Percentiles rank a stretch among this genome's conserved stretches.
These are phyloP conservation scores for Trichophyton equinum DNA, from an alignment of 2,329 filamentous ascomycete species.

Conservation along the genomic window DNA sequence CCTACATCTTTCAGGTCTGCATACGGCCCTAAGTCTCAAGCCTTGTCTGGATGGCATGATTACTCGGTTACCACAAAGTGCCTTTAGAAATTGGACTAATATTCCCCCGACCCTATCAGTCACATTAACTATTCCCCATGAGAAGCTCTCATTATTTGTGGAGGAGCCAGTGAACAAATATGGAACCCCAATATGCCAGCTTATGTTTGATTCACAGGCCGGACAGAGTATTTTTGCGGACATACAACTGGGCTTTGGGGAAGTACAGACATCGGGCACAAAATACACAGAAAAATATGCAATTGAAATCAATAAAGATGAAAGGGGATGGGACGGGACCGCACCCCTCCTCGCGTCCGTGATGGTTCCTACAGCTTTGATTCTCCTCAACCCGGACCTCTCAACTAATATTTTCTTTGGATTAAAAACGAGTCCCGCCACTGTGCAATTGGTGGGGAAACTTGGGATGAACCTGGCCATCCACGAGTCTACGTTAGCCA, in stretches of 20 bases:
- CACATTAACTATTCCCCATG: slow-evolving; percentile 8
- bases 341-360: slow-evolving; percentile 19
- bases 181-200: slow-evolving; percentile 11
- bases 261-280: slow-evolving; percentile 9
- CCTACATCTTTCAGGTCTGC: slow-evolving; percentile 17
- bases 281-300: slow-evolving; percentile 12
- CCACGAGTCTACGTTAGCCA: slow-evolving; percentile 13
- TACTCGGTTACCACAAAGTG: background rate
- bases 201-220: slow-evolving; percentile 10
- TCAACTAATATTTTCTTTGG: slow-evolving; percentile 14
- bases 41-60: background rate
- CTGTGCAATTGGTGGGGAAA: slow-evolving; percentile 6
- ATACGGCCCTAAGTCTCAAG: background rate
- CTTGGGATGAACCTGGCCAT: slow-evolving; percentile 16
- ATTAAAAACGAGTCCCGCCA: slow-evolving; percentile 12
- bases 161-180: background rate
- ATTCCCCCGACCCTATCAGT: slow-evolving; percentile 3
- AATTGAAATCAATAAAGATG: slow-evolving; percentile 15
- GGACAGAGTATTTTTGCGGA: slow-evolving; percentile 15
- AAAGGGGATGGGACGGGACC: slow-evolving; percentile 16
- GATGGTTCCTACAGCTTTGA: slow-evolving; percentile 16
- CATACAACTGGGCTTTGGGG: slow-evolving; percentile 18
- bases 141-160: background rate
- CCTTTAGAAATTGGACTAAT: background rate
- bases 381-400: slow-evolving; percentile 12